A percentile compares a stretch with the other conserved stretches of the same genome.
Evolutionary conservation across 2,329 filamentous ascomycete species (phyloP).

Genomic region (Aspergillus pseudonomiae): DNA sequence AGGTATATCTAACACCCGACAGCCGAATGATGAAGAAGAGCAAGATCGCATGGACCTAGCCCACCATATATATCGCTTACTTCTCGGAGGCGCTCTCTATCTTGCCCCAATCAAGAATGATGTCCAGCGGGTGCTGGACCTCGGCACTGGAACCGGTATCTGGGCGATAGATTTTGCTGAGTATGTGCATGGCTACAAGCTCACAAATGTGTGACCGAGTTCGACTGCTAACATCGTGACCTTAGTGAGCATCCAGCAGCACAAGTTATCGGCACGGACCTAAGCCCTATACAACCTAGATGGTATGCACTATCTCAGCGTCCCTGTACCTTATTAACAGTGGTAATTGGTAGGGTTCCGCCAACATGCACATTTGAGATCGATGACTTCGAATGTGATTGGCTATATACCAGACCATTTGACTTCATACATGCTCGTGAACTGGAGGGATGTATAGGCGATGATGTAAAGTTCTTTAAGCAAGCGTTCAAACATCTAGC

Average conservation of each 20-base stretch:
- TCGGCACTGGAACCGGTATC: constrained; percentile 1
- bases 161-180: constrained; percentile 4
- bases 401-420: not conserved
- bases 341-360: not conserved
- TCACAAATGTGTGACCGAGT: no score
- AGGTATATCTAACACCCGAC: not conserved
- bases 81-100: not conserved
- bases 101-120: not conserved
- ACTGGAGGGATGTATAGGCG: constrained; percentile 1
- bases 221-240: not conserved
- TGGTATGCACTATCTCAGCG: not conserved
- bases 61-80: not conserved
- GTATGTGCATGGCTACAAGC: not conserved
- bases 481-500: not conserved
- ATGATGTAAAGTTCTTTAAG: not conserved
- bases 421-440: constrained; percentile 2
- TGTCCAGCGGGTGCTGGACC: not conserved
- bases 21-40: constrained; percentile 4
- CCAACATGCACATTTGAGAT: not conserved
- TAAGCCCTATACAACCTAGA: not conserved
- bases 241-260: not conserved
- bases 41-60: constrained; percentile 2
- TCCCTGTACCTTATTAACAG: no score
- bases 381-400: not conserved
- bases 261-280: not conserved